These are phyloP conservation scores for Elsinoe arachidis DNA, from an alignment of 2,329 filamentous ascomycete species.

Conservation along the genomic window DNA sequence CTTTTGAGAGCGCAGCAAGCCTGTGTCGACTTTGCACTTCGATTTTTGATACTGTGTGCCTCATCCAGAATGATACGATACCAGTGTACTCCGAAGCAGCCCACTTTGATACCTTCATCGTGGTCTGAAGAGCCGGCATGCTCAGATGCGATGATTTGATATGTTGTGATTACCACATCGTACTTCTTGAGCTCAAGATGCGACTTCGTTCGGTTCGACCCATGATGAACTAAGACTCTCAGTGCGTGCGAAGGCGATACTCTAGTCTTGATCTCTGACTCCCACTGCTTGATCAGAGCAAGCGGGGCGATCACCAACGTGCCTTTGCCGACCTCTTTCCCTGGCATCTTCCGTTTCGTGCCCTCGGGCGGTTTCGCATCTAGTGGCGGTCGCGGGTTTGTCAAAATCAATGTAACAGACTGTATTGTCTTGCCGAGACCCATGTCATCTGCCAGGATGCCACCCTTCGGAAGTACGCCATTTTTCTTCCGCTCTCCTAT, in stretches of 20 bases:
- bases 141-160: slow-evolving; percentile 89
- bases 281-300: slow-evolving; percentile 95
- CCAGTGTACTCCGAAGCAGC: slow-evolving; percentile 88
- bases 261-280: slow-evolving; percentile 80
- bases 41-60: slow-evolving; percentile 97
- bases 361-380: slow-evolving; percentile 44
- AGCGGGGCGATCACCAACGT: slow-evolving; percentile 90
- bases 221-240: slow-evolving; percentile 84
- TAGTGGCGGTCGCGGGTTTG: slow-evolving; percentile 55
- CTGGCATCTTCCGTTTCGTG: slow-evolving; percentile 57
- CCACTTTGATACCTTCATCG: slow-evolving; percentile 55
- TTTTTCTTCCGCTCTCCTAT: slow-evolving; percentile 76
- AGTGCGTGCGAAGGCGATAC: slow-evolving; percentile 61
- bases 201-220: slow-evolving; percentile 72
- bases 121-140: slow-evolving; percentile 59
- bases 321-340: slow-evolving; percentile 58
- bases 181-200: slow-evolving; percentile 69
- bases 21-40: slow-evolving; percentile 89
- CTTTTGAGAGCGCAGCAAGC: slow-evolving; percentile 77
- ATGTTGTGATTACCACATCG: slow-evolving; percentile 95
- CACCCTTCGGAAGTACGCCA: slow-evolving; percentile 72
- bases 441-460: slow-evolving; percentile 96
- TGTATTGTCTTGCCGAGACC: slow-evolving; percentile 94
- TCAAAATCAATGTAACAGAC: slow-evolving; percentile 78
- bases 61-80: slow-evolving; percentile 93